phyloP scores from a whole-genome alignment of 345 rosid species.

The Hypericum androsaemum region DNA sequence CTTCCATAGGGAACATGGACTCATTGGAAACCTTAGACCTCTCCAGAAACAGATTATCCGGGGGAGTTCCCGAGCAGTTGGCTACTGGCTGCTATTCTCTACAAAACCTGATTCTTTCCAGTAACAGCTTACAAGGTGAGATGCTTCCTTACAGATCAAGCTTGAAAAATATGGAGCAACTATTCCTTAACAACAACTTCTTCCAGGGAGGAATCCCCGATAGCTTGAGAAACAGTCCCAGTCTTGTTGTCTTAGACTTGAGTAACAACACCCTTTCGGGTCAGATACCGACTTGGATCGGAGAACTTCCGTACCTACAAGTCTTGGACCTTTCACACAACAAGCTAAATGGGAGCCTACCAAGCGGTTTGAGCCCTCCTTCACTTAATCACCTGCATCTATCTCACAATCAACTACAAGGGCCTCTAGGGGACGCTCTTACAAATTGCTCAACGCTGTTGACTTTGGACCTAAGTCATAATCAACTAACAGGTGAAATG shows the following conservation, averaged over 20 bases:
- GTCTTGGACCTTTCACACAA: too few relatives aligned
- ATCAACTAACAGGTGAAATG: slow-evolving; percentile 5
- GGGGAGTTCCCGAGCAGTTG: slow-evolving; percentile 4
- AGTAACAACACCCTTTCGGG: slow-evolving; percentile 7
- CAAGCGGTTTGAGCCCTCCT: too few relatives aligned
- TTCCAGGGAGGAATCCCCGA: slow-evolving; percentile 7
- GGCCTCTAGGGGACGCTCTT: not conserved
- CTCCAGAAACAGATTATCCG: slow-evolving; percentile 14
- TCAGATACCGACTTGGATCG: slow-evolving; percentile 7
- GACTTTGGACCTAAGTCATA: slow-evolving; percentile 9
- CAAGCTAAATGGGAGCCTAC: too few relatives aligned
- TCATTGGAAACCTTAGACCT: not conserved
- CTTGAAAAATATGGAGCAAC: not conserved
- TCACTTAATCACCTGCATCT: too few relatives aligned
- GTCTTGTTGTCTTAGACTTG: slow-evolving; percentile 6
- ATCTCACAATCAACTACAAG: too few relatives aligned
- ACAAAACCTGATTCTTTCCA: slow-evolving; percentile 5
- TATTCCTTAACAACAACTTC: not conserved
- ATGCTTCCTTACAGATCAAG: not conserved
- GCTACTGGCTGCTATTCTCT: not conserved
- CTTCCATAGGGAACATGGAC: slow-evolving; percentile 10
- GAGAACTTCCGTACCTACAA: not conserved
- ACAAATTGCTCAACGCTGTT: not conserved
- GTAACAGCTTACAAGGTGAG: slow-evolving; percentile 19
- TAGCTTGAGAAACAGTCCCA: not conserved